Base-by-base conservation (phyloP, 2,329 filamentous ascomycete species). In the Colletotrichum somersetense region DNA sequence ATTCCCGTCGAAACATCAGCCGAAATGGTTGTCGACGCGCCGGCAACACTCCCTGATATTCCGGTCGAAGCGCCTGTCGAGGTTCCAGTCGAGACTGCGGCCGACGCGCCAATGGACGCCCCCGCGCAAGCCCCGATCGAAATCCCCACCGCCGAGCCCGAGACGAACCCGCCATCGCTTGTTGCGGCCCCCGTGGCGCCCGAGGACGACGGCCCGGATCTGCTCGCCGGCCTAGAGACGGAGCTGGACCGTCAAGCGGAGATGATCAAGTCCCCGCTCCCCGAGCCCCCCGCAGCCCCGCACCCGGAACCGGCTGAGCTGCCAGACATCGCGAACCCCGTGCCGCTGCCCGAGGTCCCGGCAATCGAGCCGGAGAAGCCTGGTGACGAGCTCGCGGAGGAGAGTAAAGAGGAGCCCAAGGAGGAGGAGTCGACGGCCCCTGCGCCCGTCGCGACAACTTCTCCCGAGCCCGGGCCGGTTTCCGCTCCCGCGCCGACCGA, bases 141-240 rank as follows among this genome's bases (percentile, higher is more conserved):
- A 44, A 33, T 65, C 1, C 61, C 61, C 11, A 52, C 44, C 18
- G 72, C 68, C 14, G 69, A 62, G 33, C 59, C 64, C 5, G 68
- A 72, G 30, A 5, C 18, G 23, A 42, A 56, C n/a, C 48, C 56
- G 1, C 23, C 71, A 14, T 40, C 58, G 2, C 35, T 33, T 12
- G 63, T 38, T 14, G 35, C 62, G 40, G 67, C 62, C 6, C 57
- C 59, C 1, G 33, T 63, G 23, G 23, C 61, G 2, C 38, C 72
- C 30, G 46, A 46, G 26, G 71, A 74, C 23, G 71, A 74, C 3
- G 73, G 71, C 7, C 73, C 73, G 5, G 73, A 74, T 53, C 62
- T 74, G 64, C 61, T 74, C 4, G 66, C 73, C 10, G 73, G 73
- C 14, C 35, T 74, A 33, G 73, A 74, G 63, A 73, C 71, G 23